Conservation (phyloP, 2,329 filamentous ascomycete species). For the Arthrobotrys conoides region DNA sequence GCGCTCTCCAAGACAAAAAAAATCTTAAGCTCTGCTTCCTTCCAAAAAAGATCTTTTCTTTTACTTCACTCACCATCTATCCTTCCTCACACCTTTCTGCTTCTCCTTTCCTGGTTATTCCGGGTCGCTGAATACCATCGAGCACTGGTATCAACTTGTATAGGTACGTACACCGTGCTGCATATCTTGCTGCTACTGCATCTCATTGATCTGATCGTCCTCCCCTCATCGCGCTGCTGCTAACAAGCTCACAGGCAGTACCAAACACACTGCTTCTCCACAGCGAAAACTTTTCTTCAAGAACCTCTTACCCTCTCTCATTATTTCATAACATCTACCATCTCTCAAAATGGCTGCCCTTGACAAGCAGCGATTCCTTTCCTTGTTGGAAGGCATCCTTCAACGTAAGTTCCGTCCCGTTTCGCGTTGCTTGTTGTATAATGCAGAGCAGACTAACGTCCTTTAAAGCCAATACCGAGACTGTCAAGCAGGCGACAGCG, state of each 20-base stretch:
- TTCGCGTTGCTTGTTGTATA: conserved; percentile 41
- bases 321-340: conserved; percentile 1
- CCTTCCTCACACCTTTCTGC: conserved; percentile 20
- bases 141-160: conserved; percentile 51
- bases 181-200: conserved; percentile 65
- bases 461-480: conserved; percentile 82
- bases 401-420: conserved; percentile 41
- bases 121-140: conserved; percentile 52
- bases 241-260: conserved; percentile 32
- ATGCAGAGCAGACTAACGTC: conserved; percentile 57
- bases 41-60: conserved; percentile 21
- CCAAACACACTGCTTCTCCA: conserved; percentile 32
- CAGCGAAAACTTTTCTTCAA: conserved; percentile 52
- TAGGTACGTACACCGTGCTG: not conserved
- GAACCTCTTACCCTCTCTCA: not conserved
- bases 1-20: conserved; percentile 57
- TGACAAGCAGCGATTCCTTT: conserved; percentile 55
- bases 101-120: conserved; percentile 40
- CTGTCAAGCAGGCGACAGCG: conserved; percentile 89
- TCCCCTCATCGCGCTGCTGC: conserved; percentile 47
- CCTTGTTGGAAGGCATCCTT: conserved; percentile 53
- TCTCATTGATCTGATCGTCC: conserved; percentile 50
- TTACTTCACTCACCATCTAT: conserved; percentile 34
- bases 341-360: conserved; percentile 49
- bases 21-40: conserved; percentile 46